phyloP scores from a whole-genome alignment of 495 filamentous ascomycete genomes.

The Podospora fimiseda region DNA sequence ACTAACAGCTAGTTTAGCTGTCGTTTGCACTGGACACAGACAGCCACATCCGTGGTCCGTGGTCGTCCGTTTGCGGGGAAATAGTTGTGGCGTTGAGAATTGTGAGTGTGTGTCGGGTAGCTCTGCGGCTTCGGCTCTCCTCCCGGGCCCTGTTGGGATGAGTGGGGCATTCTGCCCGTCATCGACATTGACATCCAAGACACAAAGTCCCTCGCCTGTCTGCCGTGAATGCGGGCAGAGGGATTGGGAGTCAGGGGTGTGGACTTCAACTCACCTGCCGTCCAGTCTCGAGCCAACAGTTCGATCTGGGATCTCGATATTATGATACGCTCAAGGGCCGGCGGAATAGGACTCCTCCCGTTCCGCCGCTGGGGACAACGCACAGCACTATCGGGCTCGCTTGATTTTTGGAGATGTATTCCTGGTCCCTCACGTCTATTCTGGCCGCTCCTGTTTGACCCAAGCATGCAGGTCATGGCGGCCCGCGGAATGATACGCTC shows the following conservation, averaged over 20 bases:
- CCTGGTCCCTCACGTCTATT: slow-evolving; percentile 12
- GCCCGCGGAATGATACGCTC: slow-evolving; percentile 4
- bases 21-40: not conserved
- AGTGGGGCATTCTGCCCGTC: slow-evolving; percentile 11
- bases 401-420: slow-evolving; percentile 12
- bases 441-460: slow-evolving; percentile 32
- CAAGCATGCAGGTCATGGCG: slow-evolving; percentile 22
- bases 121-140: slow-evolving; percentile 2
- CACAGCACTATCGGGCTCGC: slow-evolving; percentile 13
- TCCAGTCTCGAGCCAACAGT: slow-evolving; percentile 20
- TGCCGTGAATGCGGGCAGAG: not conserved
- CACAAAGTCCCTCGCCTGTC: not conserved
- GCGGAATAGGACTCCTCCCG: slow-evolving; percentile 3
- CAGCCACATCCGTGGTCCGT: not conserved
- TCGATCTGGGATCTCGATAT: slow-evolving; percentile 8
- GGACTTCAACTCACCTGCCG: slow-evolving; percentile 1
- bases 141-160: slow-evolving; percentile 4
- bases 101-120: slow-evolving; percentile 5
- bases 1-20: not conserved
- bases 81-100: not conserved
- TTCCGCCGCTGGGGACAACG: slow-evolving; percentile 4
- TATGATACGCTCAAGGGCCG: not conserved
- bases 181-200: slow-evolving; percentile 16
- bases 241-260: not conserved
- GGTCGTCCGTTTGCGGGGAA: slow-evolving; percentile 8